These are phyloP conservation scores for Penicillium psychrofluorescens DNA, from an alignment of 495 filamentous ascomycete species.

Conservation along the genomic window DNA sequence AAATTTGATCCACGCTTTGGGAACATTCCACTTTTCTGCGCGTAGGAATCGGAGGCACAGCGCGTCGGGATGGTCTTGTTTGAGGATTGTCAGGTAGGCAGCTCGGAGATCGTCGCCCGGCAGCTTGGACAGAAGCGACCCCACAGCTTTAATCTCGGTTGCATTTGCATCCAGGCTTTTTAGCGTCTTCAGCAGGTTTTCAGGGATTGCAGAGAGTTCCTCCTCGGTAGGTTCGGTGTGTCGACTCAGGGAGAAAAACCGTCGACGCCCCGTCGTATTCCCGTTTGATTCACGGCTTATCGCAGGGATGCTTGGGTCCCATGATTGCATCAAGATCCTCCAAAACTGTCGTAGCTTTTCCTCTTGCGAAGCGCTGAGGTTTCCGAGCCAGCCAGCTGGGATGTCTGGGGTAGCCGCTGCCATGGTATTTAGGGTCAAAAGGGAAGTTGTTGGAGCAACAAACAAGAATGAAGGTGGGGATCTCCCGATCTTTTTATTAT, in stretches of 20 bases:
- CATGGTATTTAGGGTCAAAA: not conserved
- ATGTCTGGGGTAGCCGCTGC: not conserved
- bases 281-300: constrained; percentile 1
- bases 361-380: constrained; percentile 8
- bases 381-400: constrained; percentile 7
- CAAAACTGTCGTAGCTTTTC: constrained; percentile 10
- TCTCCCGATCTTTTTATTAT: not conserved
- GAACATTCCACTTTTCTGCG: constrained; percentile 91
- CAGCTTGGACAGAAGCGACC: constrained; percentile 23
- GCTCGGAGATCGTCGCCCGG: constrained; percentile 63
- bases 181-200: constrained; percentile 12
- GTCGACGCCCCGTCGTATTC: constrained; percentile 1
- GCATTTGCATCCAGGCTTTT: constrained; percentile 10
- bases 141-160: constrained; percentile 18
- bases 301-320: constrained; percentile 5
- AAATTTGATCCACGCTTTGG: constrained; percentile 82
- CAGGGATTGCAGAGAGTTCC: constrained; percentile 8
- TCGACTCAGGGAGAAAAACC: constrained; percentile 13
- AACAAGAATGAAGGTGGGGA: not conserved
- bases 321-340: constrained; percentile 12
- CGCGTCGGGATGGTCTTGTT: constrained; percentile 85
- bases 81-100: constrained; percentile 78
- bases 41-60: constrained; percentile 80
- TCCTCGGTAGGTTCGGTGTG: constrained; percentile 4
- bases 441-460: not conserved